Evolutionary conservation across 2,329 filamentous ascomycete genomes (phyloP), one percentile per base, ranked within the genome.

Genomic region (Colletotrichum gigasporum): DNA sequence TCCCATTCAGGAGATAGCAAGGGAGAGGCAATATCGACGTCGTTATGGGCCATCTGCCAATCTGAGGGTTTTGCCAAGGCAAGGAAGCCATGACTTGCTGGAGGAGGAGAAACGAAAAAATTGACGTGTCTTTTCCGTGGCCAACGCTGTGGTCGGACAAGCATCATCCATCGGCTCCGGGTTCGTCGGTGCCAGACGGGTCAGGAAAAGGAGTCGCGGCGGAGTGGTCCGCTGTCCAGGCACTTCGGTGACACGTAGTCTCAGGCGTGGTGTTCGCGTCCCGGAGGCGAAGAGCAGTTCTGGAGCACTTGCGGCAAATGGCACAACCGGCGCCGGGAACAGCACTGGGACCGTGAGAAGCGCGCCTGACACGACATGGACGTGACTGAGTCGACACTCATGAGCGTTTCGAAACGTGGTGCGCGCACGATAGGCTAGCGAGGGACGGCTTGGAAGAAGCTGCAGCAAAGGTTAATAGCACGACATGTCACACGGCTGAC

Each of bases 381-480:
- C 24, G 32, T 35, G 20, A n/a, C 26, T 44, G 34, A 32, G 34
- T 37, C 37, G 50, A 65, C 48, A 37, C 55, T 54, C 34, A 44
- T 42, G 56, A 41, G 11, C 44, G 65, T 66, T 67, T 66, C 47
- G 57, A 66, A 66, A 66, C 57, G 39, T 28, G 42, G 42, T 55
- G 52, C 30, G 42, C 57, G 37, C 35, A 51, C 58, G 52, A 52
- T 24, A 44, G 57, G 47, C 32, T 51, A 63, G 50, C 59, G 50
- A 55, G 34, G 50, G 44, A 56, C 22, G 41, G 20, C 14, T 44
- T 37, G 22, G 39, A 35, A 35, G 37, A 14, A 50, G 35, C 48
- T 65, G 58, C 63, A 51, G 55, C 39, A 61, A 61, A 67, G 62
- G 62, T 65, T 65, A 67, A 61, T 60, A 39, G 41, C 62, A 67